phyloP scores from a whole-genome alignment of 495 filamentous ascomycete species.

The Arthonia radiata region DNA sequence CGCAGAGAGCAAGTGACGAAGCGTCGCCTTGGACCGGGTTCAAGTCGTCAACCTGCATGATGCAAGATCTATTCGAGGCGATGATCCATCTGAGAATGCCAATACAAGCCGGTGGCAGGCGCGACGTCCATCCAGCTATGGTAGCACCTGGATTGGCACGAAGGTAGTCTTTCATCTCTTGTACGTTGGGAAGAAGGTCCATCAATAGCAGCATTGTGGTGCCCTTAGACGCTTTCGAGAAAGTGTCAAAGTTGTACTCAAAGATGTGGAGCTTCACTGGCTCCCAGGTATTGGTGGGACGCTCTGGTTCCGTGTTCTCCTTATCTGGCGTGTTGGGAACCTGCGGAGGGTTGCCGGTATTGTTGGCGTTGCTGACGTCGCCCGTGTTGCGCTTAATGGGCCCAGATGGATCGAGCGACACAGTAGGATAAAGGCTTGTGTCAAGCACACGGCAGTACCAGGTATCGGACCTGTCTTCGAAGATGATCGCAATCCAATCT shows the following conservation, averaged over 20 bases:
- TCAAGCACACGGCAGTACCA: no score
- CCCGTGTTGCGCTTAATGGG: no score
- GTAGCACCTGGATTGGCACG: constrained; percentile 12
- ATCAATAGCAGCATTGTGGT: constrained; percentile 32
- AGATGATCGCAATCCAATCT: no score
- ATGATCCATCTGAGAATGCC: constrained; percentile 71
- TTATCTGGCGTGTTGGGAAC: no score
- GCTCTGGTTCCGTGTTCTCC: no score
- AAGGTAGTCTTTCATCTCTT: constrained; percentile 37
- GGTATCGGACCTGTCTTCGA: no score
- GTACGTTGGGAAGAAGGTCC: constrained; percentile 39
- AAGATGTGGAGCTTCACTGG: constrained; percentile 21
- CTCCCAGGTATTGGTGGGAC: no score
- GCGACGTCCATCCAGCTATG: constrained; percentile 34
- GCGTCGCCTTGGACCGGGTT: constrained; percentile 1
- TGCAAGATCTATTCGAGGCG: constrained; percentile 71
- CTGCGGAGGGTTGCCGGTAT: no score
- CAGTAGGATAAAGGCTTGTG: no score
- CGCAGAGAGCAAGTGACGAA: constrained; percentile 8
- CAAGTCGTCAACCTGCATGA: constrained; percentile 38
- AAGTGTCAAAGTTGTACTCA: constrained; percentile 28
- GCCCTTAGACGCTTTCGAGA: constrained; percentile 23
- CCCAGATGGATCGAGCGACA: no score
- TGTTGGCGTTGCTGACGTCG: no score
- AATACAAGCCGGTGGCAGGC: constrained; percentile 39